phyloP scores from a whole-genome alignment of 2,329 filamentous ascomycete species.

The Sporothrix humicola region DNA sequence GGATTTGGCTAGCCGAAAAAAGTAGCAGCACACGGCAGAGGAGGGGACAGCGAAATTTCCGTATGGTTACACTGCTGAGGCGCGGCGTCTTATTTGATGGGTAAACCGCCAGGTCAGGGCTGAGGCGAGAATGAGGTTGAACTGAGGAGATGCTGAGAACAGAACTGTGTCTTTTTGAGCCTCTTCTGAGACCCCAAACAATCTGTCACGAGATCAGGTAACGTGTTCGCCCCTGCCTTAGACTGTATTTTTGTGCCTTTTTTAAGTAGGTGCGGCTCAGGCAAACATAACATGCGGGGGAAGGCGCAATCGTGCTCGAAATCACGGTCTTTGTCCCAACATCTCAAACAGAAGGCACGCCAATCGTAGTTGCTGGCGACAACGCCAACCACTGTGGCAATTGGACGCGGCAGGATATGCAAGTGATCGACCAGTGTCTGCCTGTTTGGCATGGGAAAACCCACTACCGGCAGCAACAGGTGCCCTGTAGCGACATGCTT shows the following conservation, averaged over 20 bases:
- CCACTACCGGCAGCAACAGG: not conserved
- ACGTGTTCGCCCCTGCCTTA: conserved; percentile 11
- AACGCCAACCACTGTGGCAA: not conserved
- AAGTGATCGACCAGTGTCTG: conserved; percentile 1
- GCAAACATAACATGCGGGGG: not conserved
- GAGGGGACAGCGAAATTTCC: conserved; percentile 2
- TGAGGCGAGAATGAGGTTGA: not conserved
- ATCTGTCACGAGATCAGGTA: no score
- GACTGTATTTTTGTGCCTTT: not conserved
- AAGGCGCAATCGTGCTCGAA: not conserved
- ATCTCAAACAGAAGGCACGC: not conserved
- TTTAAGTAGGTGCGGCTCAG: not conserved
- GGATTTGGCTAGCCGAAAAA: conserved; percentile 32
- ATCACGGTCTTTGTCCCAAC: not conserved
- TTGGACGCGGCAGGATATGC: conserved; percentile 12
- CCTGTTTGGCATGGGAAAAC: conserved; percentile 3
- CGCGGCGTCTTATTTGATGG: not conserved
- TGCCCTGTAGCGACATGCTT: not conserved
- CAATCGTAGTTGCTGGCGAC: conserved; percentile 15
- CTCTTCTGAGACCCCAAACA: no score
- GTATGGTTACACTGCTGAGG: conserved; percentile 9
- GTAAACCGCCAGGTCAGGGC: not conserved
- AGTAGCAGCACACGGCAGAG: conserved; percentile 19
- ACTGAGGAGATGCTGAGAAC: not conserved
- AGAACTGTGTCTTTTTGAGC: no score